Evolutionary conservation across 371 early-diverging fungal genomes (phyloP).

Genomic region (Mucor sp.): DNA sequence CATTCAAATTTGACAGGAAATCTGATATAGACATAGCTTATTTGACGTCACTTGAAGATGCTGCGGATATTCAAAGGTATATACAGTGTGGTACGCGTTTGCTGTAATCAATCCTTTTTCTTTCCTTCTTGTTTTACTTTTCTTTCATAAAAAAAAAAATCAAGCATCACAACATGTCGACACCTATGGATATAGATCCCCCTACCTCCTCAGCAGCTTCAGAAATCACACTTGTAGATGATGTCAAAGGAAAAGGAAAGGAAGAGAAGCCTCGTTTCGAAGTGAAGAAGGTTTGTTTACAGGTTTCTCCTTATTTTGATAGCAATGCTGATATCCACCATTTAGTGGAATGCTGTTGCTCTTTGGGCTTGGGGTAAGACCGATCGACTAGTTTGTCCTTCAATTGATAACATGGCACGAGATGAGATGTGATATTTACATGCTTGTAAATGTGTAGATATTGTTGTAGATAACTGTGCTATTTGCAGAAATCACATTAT

Average conservation of each 20-base stretch:
- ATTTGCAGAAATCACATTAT: conserved; percentile 99
- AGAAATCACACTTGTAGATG: conserved; percentile 28
- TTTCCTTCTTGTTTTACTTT: background rate
- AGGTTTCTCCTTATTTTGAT: background rate
- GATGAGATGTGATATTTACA: too few relatives aligned
- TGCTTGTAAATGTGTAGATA: conserved; percentile 68
- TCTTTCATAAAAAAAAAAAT: background rate
- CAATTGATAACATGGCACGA: background rate
- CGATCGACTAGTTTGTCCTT: background rate
- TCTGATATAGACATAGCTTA: background rate
- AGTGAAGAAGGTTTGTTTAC: conserved; percentile 85
- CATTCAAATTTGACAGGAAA: background rate
- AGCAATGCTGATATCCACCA: background rate
- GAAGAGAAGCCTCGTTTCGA: conserved; percentile 86
- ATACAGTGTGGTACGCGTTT: background rate
- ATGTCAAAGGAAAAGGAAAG: conserved; percentile 59
- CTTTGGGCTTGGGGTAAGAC: conserved; percentile 95
- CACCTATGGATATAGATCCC: conserved; percentile 53
- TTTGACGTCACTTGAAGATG: background rate
- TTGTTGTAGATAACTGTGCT: conserved; percentile 99
- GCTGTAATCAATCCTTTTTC: background rate
- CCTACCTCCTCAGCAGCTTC: conserved; percentile 18
- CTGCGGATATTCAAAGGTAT: background rate
- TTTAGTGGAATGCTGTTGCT: conserved; percentile 97
- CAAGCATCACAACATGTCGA: conserved; percentile 16